phyloP scores from a whole-genome alignment of 257 asterid genomes.

The Jasminum sambac region DNA sequence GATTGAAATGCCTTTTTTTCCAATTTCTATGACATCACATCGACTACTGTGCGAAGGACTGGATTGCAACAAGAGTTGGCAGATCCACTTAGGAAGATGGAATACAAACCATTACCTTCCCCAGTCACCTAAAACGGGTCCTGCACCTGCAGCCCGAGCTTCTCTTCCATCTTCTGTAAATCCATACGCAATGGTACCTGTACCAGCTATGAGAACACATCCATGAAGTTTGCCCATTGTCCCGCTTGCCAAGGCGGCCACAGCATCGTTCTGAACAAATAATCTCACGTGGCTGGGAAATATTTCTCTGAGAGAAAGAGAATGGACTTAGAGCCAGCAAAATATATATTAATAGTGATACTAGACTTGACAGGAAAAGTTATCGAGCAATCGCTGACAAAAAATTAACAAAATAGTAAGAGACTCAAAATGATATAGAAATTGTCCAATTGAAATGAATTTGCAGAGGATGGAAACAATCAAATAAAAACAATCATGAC shows the following conservation, averaged over 20 bases:
- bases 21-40: background rate
- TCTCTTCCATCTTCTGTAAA: slow-evolving; percentile 84
- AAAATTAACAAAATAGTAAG: slow-evolving; percentile 1
- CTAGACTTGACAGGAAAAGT: background rate
- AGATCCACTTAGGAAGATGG: background rate
- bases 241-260: slow-evolving; percentile 88
- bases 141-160: slow-evolving; percentile 93
- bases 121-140: slow-evolving; percentile 90
- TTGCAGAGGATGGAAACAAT: background rate
- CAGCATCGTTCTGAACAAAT: slow-evolving; percentile 83
- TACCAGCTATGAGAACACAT: slow-evolving; percentile 87
- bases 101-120: slow-evolving; percentile 56
- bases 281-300: slow-evolving; percentile 69
- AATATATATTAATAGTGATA: background rate
- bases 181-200: slow-evolving; percentile 87
- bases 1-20: background rate
- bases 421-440: background rate
- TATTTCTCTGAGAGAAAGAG: slow-evolving; percentile 53
- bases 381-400: background rate
- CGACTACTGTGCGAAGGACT: background rate
- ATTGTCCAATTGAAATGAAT: slow-evolving; percentile 11
- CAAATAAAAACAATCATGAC: slow-evolving; percentile 1
- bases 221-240: slow-evolving; percentile 90
- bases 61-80: background rate
- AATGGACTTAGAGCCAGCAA: slow-evolving; percentile 4